Conservation (phyloP, 2,329 filamentous ascomycete genomes). For the Pseudocercospora fijiensis region DNA sequence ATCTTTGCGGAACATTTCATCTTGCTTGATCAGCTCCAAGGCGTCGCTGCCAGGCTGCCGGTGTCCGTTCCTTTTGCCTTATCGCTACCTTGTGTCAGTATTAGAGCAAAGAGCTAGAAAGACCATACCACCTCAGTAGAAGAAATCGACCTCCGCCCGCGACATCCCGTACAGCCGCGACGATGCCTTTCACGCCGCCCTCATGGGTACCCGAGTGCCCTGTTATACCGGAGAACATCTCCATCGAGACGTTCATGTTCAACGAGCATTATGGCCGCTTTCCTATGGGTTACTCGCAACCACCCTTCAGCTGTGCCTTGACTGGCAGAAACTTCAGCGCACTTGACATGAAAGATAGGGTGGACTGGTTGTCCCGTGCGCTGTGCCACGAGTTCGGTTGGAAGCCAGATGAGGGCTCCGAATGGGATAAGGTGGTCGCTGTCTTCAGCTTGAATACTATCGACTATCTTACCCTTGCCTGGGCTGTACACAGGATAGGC, state of each 20-base stretch:
- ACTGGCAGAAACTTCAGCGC: conserved; percentile 64
- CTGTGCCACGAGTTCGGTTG: conserved; percentile 71
- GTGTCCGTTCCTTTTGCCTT: not conserved
- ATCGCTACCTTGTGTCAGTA: not conserved
- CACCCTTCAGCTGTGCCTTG: conserved; percentile 75
- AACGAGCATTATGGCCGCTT: conserved; percentile 68
- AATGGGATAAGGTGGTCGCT: conserved; percentile 78
- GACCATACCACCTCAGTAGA: not conserved
- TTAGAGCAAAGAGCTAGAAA: conserved; percentile 5
- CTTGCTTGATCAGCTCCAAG: not conserved
- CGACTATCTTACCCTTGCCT: conserved; percentile 70
- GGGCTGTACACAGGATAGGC: conserved; percentile 72
- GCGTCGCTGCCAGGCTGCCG: not conserved
- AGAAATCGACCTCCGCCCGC: not conserved
- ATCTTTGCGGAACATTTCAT: not conserved
- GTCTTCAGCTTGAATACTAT: conserved; percentile 83
- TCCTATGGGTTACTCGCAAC: conserved; percentile 61
- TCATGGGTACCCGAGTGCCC: conserved; percentile 62
- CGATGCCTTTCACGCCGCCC: conserved; percentile 59
- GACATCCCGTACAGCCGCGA: not conserved
- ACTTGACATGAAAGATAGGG: conserved; percentile 62
- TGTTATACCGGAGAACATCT: conserved; percentile 71
- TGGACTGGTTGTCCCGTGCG: conserved; percentile 66
- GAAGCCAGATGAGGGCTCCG: conserved; percentile 65
- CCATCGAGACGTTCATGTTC: conserved; percentile 74